phyloP scores from a whole-genome alignment of 768 basidiomycete species.

The Amylocystis lapponica region DNA sequence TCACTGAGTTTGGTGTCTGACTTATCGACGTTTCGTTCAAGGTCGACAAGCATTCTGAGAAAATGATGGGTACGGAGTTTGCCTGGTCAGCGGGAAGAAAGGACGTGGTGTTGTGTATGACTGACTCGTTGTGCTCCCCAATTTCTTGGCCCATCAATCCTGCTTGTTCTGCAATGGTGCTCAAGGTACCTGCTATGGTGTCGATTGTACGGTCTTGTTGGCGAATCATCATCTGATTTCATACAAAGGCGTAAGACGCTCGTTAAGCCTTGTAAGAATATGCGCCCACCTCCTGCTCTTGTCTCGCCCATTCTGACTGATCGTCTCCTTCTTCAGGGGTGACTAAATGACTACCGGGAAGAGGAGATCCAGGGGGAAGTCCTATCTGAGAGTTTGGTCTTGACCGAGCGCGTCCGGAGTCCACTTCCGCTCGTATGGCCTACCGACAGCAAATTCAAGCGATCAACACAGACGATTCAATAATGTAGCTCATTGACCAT shows the following conservation, averaged over 20 bases:
- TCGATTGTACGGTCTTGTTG: slow-evolving; percentile 89
- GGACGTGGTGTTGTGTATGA: slow-evolving; percentile 10
- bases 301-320: slow-evolving; percentile 73
- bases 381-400: slow-evolving; percentile 18
- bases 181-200: slow-evolving; percentile 81
- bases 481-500: slow-evolving; percentile 14
- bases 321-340: slow-evolving; percentile 42
- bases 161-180: slow-evolving; percentile 83
- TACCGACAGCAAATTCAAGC: slow-evolving; percentile 22
- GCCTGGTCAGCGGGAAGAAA: slow-evolving; percentile 5
- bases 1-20: slow-evolving; percentile 58
- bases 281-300: slow-evolving; percentile 75
- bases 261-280: neutral
- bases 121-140: slow-evolving; percentile 84
- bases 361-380: neutral
- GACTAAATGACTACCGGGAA: slow-evolving; percentile 2
- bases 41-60: slow-evolving; percentile 74
- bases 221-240: slow-evolving; percentile 69
- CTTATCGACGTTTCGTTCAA: slow-evolving; percentile 74
- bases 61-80: neutral
- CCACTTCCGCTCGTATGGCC: slow-evolving; percentile 70
- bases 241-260: too few relatives aligned
- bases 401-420: slow-evolving; percentile 20
- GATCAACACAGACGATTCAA: slow-evolving; percentile 2
- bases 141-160: slow-evolving; percentile 94